Evolutionary conservation across 2,329 filamentous ascomycete species (phyloP).

Genomic region (Alternaria incomplexa): DNA sequence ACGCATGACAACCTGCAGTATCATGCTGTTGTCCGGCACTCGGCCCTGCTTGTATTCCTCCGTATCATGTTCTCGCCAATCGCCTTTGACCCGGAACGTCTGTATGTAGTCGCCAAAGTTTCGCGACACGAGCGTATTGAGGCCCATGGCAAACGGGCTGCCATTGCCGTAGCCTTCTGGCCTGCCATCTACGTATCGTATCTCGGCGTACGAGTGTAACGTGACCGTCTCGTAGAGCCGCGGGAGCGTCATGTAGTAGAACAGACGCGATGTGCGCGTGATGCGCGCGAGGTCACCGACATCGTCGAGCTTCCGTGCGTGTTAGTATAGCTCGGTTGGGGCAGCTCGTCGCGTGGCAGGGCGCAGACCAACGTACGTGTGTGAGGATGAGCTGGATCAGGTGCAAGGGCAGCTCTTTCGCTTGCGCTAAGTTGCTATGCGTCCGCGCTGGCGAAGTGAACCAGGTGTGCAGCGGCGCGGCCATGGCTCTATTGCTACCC

Average conservation of each 20-base stretch:
- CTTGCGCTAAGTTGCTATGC: constrained; percentile 35
- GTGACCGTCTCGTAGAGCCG: constrained; percentile 64
- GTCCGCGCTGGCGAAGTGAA: constrained; percentile 43
- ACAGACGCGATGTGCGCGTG: constrained; percentile 65
- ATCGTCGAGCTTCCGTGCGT: constrained; percentile 59
- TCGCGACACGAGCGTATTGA: constrained; percentile 66
- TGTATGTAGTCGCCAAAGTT: constrained; percentile 60
- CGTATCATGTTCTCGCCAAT: constrained; percentile 63
- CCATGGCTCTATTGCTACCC: constrained; percentile 25
- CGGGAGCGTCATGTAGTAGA: constrained; percentile 70
- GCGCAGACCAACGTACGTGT: constrained; percentile 51
- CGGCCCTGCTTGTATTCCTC: constrained; percentile 65
- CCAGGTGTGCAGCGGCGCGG: constrained; percentile 38
- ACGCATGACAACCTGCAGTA: constrained; percentile 66
- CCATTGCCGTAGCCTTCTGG: constrained; percentile 68
- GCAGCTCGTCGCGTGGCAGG: constrained; percentile 6
- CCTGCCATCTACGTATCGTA: constrained; percentile 63
- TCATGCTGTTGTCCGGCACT: constrained; percentile 68
- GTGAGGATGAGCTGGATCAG: constrained; percentile 64
- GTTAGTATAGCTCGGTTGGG: constrained; percentile 19
- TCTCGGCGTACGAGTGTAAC: constrained; percentile 63
- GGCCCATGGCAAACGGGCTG: constrained; percentile 67
- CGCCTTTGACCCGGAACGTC: constrained; percentile 59
- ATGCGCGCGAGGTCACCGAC: constrained; percentile 64
- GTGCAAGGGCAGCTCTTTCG: constrained; percentile 61